Base-by-base conservation (phyloP, 495 filamentous ascomycete genomes). In the Aspergillus heteromorphus region DNA sequence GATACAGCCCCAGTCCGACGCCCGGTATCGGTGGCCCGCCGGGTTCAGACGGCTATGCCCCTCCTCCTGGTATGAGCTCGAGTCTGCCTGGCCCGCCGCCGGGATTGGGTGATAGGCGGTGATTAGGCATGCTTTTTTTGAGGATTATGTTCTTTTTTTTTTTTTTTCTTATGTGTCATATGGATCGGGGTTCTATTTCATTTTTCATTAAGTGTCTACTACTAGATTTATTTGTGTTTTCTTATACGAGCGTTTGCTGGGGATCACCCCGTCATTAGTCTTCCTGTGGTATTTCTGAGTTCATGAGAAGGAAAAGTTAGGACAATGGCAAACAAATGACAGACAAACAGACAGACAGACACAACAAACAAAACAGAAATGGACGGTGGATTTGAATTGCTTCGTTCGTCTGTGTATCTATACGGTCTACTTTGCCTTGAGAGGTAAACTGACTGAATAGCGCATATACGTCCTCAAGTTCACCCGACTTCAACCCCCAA, bases 21-120 rank as follows among this genome's bases (percentile, higher is more conserved):
- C 66, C 64, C 10, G 66, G 60, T 10, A 42, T 58, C 0, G 16
- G 27, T 10, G 72, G 68, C 6, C 66, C 70, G 0, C 72, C 70
- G 3, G 69, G 68, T 0, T 54, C 54, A 34, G 72, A 73, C 14
- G 63, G 60, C 8, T 74, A 65, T 45, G 56, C 64, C 21, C 68
- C 65, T 10, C 64, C 63, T 10, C 64, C 63, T 8, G 53, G 62
- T 17, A 40, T 55, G 17, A 54, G 57, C 9, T 51, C 47, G 10
- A 40, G 49, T 17, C 45, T 60, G 13, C 55, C 61, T 42, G 64
- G 64, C 2, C 60, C 64, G 17, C 64, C 58, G n/a, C 58, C 58
- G 27, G 63, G 57, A 5, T 17, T 64, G 43, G 55, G 58, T 2
- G 61, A 63, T n/a, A 31, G 41, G 36, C 58, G 61, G 23, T 64